Evolutionary conservation across 2,329 filamentous ascomycete genomes (phyloP), one percentile per base, ranked within the genome.

Genomic region (Fusarium veterinarium): DNA sequence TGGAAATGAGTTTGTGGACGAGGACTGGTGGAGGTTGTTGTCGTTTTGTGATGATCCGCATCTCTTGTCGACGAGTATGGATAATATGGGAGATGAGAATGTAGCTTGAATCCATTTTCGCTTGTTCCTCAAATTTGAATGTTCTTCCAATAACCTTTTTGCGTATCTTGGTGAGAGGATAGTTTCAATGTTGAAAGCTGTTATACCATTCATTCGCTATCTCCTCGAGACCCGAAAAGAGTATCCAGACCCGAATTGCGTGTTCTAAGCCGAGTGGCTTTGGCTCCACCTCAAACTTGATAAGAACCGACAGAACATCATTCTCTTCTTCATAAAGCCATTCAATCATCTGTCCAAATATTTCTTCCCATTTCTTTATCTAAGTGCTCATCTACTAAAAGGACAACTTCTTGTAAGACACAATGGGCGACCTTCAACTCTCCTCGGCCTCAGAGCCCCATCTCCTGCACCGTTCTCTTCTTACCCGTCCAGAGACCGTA

Each of bases 381-480:
- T 5, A 1, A 33, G 7, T 0, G 2, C 8, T 14, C 17, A 28
- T 41, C 3, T 11, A 8, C 1, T 4, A 12, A 6, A 49, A 2
- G 8, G 2, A 3, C 3, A 30, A 8, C 3, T 0, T 4, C 1
- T 20, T 2, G 7, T 4, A 38, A 8, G 2, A 10, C 17, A 31
- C 13, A 30, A 69, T 69, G 67, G 60, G 52, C 13, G 66, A 70
- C 6, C 33, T 66, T 20, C 46, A n/a, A 6, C 10, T 20, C 16
- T 20, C 33, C 6, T 13, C 28, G 23, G 42, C 48, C 20, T 1
- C 61, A 33, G 75, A 78, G 48, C 69, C 78, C 2, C 35, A 59
- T 33, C 71, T 83, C 8, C 69, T 83, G 71, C 80, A 83, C 60
- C 80, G 81, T n/a, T 82, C 80, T 4, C 76, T 83, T 11, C 52